Evolutionary conservation across 192 early-diverging fungal genomes (phyloP), one percentile per base, ranked within the genome.

Genomic region (Coemansia sp.): DNA sequence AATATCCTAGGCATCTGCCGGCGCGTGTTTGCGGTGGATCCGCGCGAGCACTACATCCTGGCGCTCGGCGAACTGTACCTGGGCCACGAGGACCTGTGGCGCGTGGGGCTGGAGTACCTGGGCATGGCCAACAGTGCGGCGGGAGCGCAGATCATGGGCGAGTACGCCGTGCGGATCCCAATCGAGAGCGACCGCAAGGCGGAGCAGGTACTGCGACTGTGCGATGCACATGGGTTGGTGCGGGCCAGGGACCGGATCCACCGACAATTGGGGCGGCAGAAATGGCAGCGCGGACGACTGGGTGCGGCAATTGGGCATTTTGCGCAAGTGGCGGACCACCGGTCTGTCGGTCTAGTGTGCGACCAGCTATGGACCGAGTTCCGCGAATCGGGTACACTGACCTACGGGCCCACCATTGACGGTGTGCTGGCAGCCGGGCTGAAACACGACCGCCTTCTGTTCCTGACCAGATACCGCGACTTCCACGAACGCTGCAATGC

Each of bases 281-380:
- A 84, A 57, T 82, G 82, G 64, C 72, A 71, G 36, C 77, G 72
- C 2, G 88, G 87, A 0, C 65, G 83, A 5, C 68, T 85, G 37
- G 86, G 82, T 8, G 82, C 84, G 33, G 89, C 89, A 0, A 82
- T 90, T 36, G 75, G 56, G 19, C 84, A 90, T 56, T 90, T 86
- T 64, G 73, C 82, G 2, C 65, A 74, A 42, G 86, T 81, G 0
- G 53, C 42, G 5, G 88, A 90, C 23, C 52, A 45, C 15, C 50
- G 56, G 13, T 63, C 75, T 8, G 82, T 90, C 11, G 75, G 75
- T 4, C 64, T 60, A 15, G 75, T 90, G 13, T 84, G 76, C 28
- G 84, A 90, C 42, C 66, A 84, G 31, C 58, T 90, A 36, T 75
- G 89, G 68, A 57, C 53, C 25, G 66, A 75, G 37, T 85, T 83